These are phyloP conservation scores for Colletotrichum aenigma DNA, from an alignment of 2,329 filamentous ascomycete genomes.

Conservation along the genomic window DNA sequence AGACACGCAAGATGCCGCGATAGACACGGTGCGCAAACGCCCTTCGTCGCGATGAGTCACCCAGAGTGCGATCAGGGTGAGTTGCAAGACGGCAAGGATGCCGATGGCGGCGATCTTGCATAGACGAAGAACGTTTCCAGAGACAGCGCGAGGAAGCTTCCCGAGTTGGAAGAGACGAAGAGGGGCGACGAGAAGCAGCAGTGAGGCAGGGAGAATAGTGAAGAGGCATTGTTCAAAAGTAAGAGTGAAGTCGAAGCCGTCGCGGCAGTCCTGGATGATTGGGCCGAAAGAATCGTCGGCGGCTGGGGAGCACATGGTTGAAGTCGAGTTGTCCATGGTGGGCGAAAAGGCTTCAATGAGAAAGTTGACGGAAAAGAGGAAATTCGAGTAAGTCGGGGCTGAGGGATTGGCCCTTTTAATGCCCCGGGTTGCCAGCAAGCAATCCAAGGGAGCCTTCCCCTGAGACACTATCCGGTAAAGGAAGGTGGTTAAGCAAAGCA, in stretches of 20 bases:
- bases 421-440: background rate
- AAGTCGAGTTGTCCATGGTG: background rate
- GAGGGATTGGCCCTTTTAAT: background rate
- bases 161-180: slow-evolving; percentile 31
- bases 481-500: slow-evolving; percentile 11
- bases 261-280: slow-evolving; percentile 17
- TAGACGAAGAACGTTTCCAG: slow-evolving; percentile 25
- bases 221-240: slow-evolving; percentile 32
- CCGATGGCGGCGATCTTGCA: slow-evolving; percentile 26
- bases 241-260: slow-evolving; percentile 33
- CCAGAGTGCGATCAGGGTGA: slow-evolving; percentile 37
- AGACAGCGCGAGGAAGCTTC: slow-evolving; percentile 28
- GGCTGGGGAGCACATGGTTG: background rate
- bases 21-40: slow-evolving; percentile 29
- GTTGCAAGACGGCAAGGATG: slow-evolving; percentile 33
- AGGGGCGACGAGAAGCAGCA: slow-evolving; percentile 34
- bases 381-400: accelerated
- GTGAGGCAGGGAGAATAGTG: slow-evolving; percentile 31
- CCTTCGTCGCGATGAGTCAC: slow-evolving; percentile 15
- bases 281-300: slow-evolving; percentile 28
- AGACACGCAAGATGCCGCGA: slow-evolving; percentile 35
- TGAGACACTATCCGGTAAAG: background rate
- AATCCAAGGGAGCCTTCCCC: background rate
- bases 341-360: background rate
- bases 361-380: background rate